phyloP scores from a whole-genome alignment of 148 eudicot genomes.

The Nepenthes mirabilis region DNA sequence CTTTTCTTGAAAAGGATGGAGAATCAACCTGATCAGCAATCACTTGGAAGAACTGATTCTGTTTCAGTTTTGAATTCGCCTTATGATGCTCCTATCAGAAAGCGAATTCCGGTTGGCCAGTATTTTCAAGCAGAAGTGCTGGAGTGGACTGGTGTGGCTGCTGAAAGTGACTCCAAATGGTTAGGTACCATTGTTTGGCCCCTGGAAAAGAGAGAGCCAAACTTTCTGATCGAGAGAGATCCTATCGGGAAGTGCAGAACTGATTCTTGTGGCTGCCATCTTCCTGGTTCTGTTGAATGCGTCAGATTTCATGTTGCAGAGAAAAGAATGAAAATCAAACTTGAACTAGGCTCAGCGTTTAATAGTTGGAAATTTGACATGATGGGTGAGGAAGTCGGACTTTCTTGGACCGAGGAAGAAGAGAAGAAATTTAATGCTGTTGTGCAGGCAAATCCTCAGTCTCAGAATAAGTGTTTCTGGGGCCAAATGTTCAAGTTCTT shows the following conservation, averaged over 20 bases:
- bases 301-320: conserved; percentile 52
- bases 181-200: conserved; percentile 69
- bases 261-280: conserved; percentile 54
- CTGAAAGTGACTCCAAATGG: conserved; percentile 55
- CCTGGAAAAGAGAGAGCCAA: conserved; percentile 16
- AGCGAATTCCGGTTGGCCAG: conserved; percentile 45
- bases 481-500: conserved; percentile 28
- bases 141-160: conserved; percentile 35
- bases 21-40: too few species aligned
- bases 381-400: conserved; percentile 71
- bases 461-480: conserved; percentile 47
- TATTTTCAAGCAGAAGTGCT: conserved; percentile 55
- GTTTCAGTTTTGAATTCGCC: conserved; percentile 12
- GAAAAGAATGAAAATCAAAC: conserved; percentile 41
- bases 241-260: conserved; percentile 54
- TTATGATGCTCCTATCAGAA: conserved; percentile 18
- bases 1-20: too few species aligned
- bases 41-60: too few species aligned
- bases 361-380: conserved; percentile 46
- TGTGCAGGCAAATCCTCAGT: conserved; percentile 44
- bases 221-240: conserved; percentile 36
- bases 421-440: conserved; percentile 34
- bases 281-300: conserved; percentile 45
- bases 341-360: conserved; percentile 60
- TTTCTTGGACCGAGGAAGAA: conserved; percentile 57